Conservation (phyloP, 1,284 basidiomycete genomes). For the Ceratobasidium theobromae region DNA sequence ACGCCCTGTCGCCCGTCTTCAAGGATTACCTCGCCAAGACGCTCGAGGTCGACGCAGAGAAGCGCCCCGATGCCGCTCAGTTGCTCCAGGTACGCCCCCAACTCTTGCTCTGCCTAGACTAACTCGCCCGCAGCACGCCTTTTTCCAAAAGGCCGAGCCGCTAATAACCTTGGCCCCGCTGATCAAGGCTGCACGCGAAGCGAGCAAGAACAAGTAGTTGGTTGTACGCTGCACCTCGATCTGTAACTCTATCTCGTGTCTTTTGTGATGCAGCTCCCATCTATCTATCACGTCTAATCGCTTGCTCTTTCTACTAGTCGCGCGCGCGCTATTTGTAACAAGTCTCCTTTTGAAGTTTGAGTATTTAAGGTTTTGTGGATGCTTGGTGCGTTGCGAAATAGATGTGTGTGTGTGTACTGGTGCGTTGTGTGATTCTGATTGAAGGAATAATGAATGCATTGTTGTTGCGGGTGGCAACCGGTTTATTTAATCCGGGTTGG, state of each 20-base stretch:
- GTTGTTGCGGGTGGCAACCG: no score
- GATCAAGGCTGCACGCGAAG: conserved; percentile 89
- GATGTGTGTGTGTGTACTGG: no score
- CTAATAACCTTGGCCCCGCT: conserved; percentile 84
- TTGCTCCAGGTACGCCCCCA: conserved; percentile 66
- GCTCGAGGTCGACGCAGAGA: conserved; percentile 94
- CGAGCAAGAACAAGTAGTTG: conserved; percentile 38
- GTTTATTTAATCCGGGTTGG: no score
- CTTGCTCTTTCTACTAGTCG: no score
- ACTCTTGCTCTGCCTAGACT: not conserved
- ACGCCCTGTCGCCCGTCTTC: conserved; percentile 84
- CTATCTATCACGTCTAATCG: no score
- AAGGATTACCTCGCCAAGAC: conserved; percentile 86
- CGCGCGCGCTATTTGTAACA: no score
- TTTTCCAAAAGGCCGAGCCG: conserved; percentile 86
- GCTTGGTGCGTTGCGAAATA: no score
- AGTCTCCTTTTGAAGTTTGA: no score
- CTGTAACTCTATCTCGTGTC: not conserved
- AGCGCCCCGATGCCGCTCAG: conserved; percentile 83
- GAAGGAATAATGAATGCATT: no score
- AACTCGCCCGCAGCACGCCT: conserved; percentile 63
- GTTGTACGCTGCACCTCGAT: conserved; percentile 41
- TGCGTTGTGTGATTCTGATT: no score
- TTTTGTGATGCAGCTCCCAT: no score
- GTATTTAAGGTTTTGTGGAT: no score